phyloP scores from a whole-genome alignment of 148 eudicot species.

The Rhododendron henanense region DNA sequence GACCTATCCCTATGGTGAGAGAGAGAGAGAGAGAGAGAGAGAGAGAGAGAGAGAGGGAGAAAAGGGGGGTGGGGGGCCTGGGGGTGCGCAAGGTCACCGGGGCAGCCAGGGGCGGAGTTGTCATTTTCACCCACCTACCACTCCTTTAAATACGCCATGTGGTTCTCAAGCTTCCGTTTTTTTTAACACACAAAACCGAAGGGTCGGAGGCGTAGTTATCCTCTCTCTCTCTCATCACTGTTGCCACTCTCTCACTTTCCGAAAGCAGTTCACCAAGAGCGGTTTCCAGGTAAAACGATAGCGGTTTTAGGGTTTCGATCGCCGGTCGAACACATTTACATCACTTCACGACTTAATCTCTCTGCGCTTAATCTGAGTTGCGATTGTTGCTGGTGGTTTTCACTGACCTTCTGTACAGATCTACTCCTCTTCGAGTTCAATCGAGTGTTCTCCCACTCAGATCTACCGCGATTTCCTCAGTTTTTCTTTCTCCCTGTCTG shows the following conservation, averaged over 20 bases:
- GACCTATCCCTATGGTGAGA: no score
- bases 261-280: background rate
- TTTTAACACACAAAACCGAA: background rate
- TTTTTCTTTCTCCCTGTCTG: background rate
- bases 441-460: slow-evolving; percentile 1
- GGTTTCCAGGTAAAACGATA: slow-evolving; percentile 4
- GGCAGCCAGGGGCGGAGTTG: background rate
- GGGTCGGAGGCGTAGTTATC: background rate
- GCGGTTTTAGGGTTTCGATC: background rate
- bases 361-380: background rate
- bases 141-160: background rate
- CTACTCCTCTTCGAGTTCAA: background rate
- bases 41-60: no score
- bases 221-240: background rate
- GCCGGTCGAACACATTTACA: background rate
- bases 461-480: background rate
- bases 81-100: no score
- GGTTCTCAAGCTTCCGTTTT: background rate
- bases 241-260: background rate
- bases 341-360: background rate
- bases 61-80: no score
- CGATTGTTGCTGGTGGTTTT: background rate
- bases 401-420: background rate
- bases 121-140: background rate
- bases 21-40: no score